phyloP scores from a whole-genome alignment of 179 eudicot genomes.

The Beta lomatogona region DNA sequence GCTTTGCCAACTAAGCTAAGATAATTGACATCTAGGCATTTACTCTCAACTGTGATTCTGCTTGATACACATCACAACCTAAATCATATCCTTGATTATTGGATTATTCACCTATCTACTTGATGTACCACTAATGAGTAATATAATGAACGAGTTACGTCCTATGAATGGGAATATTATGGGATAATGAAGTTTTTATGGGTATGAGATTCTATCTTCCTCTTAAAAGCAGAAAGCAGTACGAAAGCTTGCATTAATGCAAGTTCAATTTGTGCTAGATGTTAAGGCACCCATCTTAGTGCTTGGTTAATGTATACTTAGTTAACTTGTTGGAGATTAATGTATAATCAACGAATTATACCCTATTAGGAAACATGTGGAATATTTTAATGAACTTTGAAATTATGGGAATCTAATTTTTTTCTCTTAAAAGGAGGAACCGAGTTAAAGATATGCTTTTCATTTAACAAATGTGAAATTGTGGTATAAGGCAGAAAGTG shows the following conservation, averaged over 20 bases:
- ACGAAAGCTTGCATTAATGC: neutral
- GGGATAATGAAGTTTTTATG: conserved; percentile 4
- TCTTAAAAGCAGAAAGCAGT: neutral
- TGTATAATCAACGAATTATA: conserved; percentile 5
- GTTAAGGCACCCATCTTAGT: neutral
- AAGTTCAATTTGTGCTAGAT: neutral
- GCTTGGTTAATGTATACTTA: neutral
- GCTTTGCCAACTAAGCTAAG: too few relatives aligned
- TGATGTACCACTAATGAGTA: neutral
- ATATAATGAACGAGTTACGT: neutral
- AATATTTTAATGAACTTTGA: conserved; percentile 13
- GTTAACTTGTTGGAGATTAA: neutral
- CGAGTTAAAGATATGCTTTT: conserved; percentile 40
- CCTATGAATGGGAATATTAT: conserved; percentile 11
- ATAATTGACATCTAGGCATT: too few relatives aligned
- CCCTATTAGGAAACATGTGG: conserved; percentile 14
- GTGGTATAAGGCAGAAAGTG: conserved; percentile 50
- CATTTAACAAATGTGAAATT: conserved; percentile 21
- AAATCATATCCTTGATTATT: too few relatives aligned
- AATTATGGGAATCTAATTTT: conserved; percentile 40
- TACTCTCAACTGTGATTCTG: too few relatives aligned
- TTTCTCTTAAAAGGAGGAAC: conserved; percentile 46
- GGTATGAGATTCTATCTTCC: conserved; percentile 4
- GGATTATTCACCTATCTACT: neutral
- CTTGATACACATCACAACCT: too few relatives aligned